These are phyloP conservation scores for Globisporangium paddicum DNA, from an alignment of 352 stramenopile species.

Conservation along the genomic window DNA sequence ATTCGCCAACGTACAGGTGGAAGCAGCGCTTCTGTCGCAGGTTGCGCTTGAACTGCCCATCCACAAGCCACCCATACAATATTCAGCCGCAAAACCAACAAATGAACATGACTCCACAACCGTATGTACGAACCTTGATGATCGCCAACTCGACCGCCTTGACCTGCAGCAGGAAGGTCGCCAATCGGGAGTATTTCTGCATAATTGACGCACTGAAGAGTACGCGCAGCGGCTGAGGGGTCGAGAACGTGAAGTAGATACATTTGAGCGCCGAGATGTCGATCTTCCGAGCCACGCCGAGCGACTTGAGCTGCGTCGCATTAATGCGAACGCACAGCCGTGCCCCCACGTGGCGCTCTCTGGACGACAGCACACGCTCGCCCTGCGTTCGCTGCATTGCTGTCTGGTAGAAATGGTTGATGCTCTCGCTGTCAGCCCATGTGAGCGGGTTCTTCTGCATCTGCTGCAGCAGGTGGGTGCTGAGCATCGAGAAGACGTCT, in stretches of 20 bases:
- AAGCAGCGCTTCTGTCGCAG: slow-evolving; percentile 51
- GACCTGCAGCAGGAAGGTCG: slow-evolving; percentile 54
- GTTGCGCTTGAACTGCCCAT: slow-evolving; percentile 47
- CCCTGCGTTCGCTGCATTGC: slow-evolving; percentile 46
- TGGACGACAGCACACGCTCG: slow-evolving; percentile 33
- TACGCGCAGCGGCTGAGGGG: slow-evolving; percentile 43
- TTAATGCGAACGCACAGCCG: slow-evolving; percentile 46
- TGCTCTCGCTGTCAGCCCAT: slow-evolving; percentile 48
- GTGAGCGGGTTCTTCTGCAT: slow-evolving; percentile 46
- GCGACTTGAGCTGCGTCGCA: slow-evolving; percentile 35
- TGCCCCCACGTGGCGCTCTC: slow-evolving; percentile 33
- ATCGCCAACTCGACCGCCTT: slow-evolving; percentile 54
- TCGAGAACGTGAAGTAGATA: slow-evolving; percentile 51
- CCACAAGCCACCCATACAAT: neutral
- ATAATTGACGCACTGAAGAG: slow-evolving; percentile 57
- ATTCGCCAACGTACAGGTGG: slow-evolving; percentile 24
- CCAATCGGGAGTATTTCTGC: slow-evolving; percentile 57
- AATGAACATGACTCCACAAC: no score
- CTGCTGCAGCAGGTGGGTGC: slow-evolving; percentile 39
- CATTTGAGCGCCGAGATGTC: slow-evolving; percentile 56
- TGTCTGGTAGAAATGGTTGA: slow-evolving; percentile 52
- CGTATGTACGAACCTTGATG: slow-evolving; percentile 42
- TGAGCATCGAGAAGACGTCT: slow-evolving; percentile 59
- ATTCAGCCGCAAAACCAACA: neutral
- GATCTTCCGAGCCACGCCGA: slow-evolving; percentile 28